Evolutionary conservation across 2,329 filamentous ascomycete species (phyloP).

Genomic region (Epichloe coenophiala): DNA sequence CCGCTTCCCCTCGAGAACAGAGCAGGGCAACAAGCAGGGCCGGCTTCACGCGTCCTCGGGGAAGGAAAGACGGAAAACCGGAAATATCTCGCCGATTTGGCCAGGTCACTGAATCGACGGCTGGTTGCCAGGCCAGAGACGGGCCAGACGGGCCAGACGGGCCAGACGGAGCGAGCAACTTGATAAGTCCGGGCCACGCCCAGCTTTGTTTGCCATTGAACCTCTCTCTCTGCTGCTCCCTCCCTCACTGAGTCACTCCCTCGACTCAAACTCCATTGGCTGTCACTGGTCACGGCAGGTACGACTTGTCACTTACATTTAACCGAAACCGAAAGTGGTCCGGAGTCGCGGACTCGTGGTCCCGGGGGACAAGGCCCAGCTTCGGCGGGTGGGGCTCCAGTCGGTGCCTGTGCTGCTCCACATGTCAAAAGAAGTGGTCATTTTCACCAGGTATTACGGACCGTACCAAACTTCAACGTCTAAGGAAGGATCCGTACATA

Average conservation of each 20-base stretch:
- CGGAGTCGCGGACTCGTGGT: neutral
- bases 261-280: neutral
- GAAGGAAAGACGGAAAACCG: neutral
- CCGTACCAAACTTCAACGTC: too few species aligned
- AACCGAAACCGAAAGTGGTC: constrained; percentile 1
- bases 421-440: too few species aligned
- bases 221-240: neutral
- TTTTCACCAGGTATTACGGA: too few species aligned
- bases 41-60: too few species aligned
- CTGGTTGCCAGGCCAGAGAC: constrained; percentile 1
- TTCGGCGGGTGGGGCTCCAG: constrained; percentile 3
- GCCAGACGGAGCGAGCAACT: constrained; percentile 1
- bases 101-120: neutral
- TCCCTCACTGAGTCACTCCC: neutral
- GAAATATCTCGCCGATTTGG: neutral
- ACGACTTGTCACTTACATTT: neutral
- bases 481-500: too few species aligned
- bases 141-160: constrained; percentile 2
- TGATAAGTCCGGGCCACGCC: neutral
- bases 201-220: neutral
- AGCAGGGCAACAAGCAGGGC: neutral
- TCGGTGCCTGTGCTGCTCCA: neutral
- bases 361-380: neutral
- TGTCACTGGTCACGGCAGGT: neutral
- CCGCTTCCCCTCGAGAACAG: neutral